Percentiles rank a stretch among this genome's conserved stretches.
These are phyloP conservation scores for Gomphus bonarii DNA, from an alignment of 1,284 basidiomycete genomes.

Conservation along the genomic window DNA sequence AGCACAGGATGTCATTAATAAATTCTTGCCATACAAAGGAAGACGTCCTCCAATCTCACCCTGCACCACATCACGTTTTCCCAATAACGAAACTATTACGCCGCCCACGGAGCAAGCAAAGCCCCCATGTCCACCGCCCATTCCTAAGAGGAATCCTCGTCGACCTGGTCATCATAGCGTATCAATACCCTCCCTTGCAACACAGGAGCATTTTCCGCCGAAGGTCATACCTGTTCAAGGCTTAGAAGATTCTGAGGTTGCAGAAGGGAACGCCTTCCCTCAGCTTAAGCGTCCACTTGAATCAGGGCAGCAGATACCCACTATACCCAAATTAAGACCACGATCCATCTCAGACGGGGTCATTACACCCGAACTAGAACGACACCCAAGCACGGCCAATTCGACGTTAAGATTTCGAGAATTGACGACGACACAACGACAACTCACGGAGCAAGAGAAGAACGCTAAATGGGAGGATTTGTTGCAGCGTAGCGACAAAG, in stretches of 20 bases:
- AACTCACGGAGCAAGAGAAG: constrained; percentile 55
- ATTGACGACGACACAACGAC: constrained; percentile 22
- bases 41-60: neutral
- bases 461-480: constrained; percentile 58
- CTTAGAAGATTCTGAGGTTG: constrained; percentile 16
- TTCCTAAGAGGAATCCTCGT: constrained; percentile 15
- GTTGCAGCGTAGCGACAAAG: constrained; percentile 47
- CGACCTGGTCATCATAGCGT: constrained; percentile 11
- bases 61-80: neutral
- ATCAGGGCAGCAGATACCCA: constrained; percentile 9
- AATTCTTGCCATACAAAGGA: neutral
- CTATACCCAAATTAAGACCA: constrained; percentile 13
- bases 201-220: neutral
- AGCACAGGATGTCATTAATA: constrained; percentile 4
- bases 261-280: constrained; percentile 20
- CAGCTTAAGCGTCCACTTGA: constrained; percentile 15
- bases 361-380: constrained; percentile 16
- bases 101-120: constrained; percentile 19
- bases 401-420: constrained; percentile 38
- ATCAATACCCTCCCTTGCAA: neutral
- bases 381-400: constrained; percentile 18
- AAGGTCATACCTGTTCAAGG: neutral
- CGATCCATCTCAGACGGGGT: constrained; percentile 15
- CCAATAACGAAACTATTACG: constrained; percentile 11
- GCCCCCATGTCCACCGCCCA: constrained; percentile 15